Evolutionary conservation across 352 stramenopile genomes (phyloP), one percentile per base, ranked within the genome.

Genomic region (Globisporangium nunn): DNA sequence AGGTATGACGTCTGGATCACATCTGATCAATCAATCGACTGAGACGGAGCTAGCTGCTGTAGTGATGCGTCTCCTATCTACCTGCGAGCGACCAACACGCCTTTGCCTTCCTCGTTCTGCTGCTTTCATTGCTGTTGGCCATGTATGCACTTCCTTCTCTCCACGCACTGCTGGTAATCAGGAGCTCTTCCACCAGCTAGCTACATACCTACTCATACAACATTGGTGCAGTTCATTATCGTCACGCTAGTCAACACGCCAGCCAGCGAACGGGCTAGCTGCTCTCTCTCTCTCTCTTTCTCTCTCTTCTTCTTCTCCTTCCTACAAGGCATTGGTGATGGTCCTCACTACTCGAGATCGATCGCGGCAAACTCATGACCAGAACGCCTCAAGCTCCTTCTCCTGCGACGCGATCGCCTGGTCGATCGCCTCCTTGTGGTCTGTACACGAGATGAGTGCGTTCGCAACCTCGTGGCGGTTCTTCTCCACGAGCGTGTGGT

Each of bases 361-460:
- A 23, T 23, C 23, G 23, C 23, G 23, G 23, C 23, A 23, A 23
- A 23, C 29, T 81, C 60, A 87, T 55, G 75, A 62, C 63, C 75
- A 71, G 53, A 83, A 69, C n/a, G 63, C 71, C 11, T 54, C 67
- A 11, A 91, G 50, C 48, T 88, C 78, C 35, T 65, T 57, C 59
- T 86, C 80, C 2, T 88, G 68, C n/a, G 78, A 75, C 30, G 56
- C 56, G 50, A 91, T 88, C 15, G 77, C 66, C 48, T 72, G 61
- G 54, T 90, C 71, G 18, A 90, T 72, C 48, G 64, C 67, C 52
- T 74, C 70, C 50, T 90, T 92, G 58, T 90, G 74, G 23, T 85
- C 70, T 14, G 74, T 88, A 50, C 79, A 91, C 33, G 70, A 69
- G 52, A 84, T 55, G 12, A 92, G 67, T 35, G 75, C 78, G 33